A percentile compares a stretch with the other conserved stretches of the same genome.
Conservation (phyloP, 2,329 filamentous ascomycete genomes). For the Aspergillus caelatus region DNA sequence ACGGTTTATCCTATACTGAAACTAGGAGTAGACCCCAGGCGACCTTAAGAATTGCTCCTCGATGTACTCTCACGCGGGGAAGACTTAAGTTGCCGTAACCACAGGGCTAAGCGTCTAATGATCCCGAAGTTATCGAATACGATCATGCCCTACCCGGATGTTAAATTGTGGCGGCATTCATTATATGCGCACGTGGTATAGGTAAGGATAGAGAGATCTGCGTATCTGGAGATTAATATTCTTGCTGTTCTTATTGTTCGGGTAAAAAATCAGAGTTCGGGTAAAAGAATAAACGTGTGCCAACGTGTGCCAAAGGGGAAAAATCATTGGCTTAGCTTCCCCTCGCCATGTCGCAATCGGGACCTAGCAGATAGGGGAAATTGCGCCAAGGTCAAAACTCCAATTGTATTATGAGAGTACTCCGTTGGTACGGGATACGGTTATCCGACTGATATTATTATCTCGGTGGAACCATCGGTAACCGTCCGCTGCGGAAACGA, state of each 20-base stretch:
- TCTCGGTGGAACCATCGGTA: slow-evolving; percentile 9
- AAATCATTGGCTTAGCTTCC: slow-evolving; percentile 9
- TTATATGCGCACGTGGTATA: not conserved
- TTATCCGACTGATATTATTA: not conserved
- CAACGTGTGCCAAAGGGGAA: slow-evolving; percentile 4
- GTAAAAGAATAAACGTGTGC: slow-evolving; percentile 7
- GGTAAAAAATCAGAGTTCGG: slow-evolving; percentile 5
- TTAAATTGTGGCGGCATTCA: not conserved
- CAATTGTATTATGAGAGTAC: slow-evolving; percentile 10
- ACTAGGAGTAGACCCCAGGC: not conserved
- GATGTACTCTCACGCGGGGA: not conserved
- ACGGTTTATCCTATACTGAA: not conserved
- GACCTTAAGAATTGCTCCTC: not conserved
- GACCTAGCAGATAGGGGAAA: slow-evolving; percentile 1
- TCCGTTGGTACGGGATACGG: slow-evolving; percentile 9
- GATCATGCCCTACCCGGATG: not conserved
- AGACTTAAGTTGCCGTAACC: not conserved
- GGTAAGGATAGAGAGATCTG: not conserved
- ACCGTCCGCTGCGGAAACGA: slow-evolving; percentile 10
- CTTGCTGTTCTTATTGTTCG: not conserved
- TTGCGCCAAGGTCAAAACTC: slow-evolving; percentile 6
- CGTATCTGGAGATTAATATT: not conserved
- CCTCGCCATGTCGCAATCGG: not conserved
- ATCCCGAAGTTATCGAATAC: not conserved
- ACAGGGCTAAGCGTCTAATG: not conserved